These are phyloP conservation scores for Cystoderma amianthinum DNA, from an alignment of 768 basidiomycete genomes.

Conservation along the genomic window DNA sequence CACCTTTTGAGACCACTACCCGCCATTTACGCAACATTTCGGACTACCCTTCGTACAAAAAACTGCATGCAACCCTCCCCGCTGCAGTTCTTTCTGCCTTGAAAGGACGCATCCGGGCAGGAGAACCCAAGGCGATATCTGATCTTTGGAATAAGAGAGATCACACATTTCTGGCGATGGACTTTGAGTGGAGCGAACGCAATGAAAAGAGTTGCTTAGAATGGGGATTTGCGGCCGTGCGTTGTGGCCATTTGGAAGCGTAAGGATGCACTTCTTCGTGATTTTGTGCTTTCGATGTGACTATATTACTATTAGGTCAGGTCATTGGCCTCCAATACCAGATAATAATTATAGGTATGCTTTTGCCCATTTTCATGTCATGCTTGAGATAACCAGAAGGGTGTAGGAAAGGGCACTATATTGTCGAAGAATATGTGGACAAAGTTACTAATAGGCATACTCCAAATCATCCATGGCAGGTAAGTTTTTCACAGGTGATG, in stretches of 20 bases:
- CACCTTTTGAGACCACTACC: constrained; percentile 60
- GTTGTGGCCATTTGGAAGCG: constrained; percentile 67
- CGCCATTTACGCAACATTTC: constrained; percentile 67
- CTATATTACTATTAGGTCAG: constrained; percentile 30
- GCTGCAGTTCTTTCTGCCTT: constrained; percentile 60
- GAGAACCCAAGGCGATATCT: constrained; percentile 57
- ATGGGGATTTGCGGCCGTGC: constrained; percentile 78
- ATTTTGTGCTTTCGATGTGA: background rate
- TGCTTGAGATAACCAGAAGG: constrained; percentile 7
- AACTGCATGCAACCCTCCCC: constrained; percentile 63
- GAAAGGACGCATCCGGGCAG: constrained; percentile 56
- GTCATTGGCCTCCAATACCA: constrained; percentile 74
- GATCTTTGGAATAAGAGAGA: constrained; percentile 65
- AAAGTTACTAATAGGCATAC: constrained; percentile 54
- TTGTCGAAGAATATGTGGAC: constrained; percentile 65
- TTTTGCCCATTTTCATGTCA: constrained; percentile 2
- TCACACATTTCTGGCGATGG: constrained; percentile 69
- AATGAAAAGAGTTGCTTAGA: constrained; percentile 64
- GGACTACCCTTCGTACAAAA: constrained; percentile 64
- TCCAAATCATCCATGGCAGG: constrained; percentile 70
- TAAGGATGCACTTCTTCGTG: constrained; percentile 16
- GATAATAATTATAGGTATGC: constrained; percentile 68
- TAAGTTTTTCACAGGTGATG: too few relatives aligned
- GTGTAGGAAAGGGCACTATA: constrained; percentile 65
- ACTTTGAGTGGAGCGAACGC: constrained; percentile 72